These are phyloP conservation scores for Fusarium beomiforme DNA, from an alignment of 2,329 filamentous ascomycete genomes.

Conservation along the genomic window DNA sequence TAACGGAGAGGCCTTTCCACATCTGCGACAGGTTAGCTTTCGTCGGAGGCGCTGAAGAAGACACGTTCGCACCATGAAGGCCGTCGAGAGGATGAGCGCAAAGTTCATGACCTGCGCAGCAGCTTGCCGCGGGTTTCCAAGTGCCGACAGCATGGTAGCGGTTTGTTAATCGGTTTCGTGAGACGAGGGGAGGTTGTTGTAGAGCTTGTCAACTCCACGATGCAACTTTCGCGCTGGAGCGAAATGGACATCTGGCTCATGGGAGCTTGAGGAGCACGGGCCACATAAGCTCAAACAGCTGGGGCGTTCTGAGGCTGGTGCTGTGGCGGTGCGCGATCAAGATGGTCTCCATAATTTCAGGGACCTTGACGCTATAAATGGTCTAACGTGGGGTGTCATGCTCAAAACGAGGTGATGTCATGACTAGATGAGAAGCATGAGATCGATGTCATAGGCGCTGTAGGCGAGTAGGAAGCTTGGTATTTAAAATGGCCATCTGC, in stretches of 20 bases:
- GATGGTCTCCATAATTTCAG: conserved; percentile 18
- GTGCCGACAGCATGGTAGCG: conserved; percentile 69
- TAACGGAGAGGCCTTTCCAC: conserved; percentile 88
- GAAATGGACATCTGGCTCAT: conserved; percentile 39
- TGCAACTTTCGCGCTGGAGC: conserved; percentile 19
- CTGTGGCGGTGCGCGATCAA: conserved; percentile 17
- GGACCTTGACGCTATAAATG: conserved; percentile 28
- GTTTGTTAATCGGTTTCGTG: background rate
- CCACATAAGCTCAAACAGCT: conserved; percentile 14
- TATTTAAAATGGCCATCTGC: conserved; percentile 24
- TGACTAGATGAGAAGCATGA: conserved; percentile 29
- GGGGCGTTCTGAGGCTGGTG: conserved; percentile 22
- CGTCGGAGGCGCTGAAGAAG: background rate
- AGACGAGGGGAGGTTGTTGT: conserved; percentile 2
- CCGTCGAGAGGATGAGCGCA: conserved; percentile 86
- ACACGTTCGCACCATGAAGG: conserved; percentile 75
- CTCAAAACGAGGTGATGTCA: conserved; percentile 41
- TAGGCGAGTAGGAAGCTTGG: conserved; percentile 20
- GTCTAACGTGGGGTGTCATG: conserved; percentile 23
- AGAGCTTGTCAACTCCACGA: conserved; percentile 32
- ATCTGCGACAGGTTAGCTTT: conserved; percentile 57
- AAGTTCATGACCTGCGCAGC: conserved; percentile 89
- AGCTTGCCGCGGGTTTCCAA: conserved; percentile 82
- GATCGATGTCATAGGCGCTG: conserved; percentile 43
- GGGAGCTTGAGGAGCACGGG: conserved; percentile 29